Evolutionary conservation across 2,329 filamentous ascomycete species (phyloP).

Genomic region (Aspergillus versicolor): DNA sequence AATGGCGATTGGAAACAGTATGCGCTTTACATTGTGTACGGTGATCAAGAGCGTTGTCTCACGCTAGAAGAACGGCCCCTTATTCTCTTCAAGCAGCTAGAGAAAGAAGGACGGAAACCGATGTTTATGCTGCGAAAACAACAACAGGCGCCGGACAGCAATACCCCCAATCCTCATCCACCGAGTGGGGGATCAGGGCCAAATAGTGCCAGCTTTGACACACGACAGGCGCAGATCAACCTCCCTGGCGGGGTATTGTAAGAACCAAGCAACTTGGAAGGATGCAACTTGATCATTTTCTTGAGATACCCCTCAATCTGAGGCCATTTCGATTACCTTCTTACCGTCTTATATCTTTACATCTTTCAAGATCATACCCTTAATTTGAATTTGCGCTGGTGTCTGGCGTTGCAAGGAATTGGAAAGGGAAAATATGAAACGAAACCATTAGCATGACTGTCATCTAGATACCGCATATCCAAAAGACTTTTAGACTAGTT

Average conservation of each 20-base stretch:
- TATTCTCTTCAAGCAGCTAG: constrained; percentile 94
- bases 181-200: constrained; percentile 27
- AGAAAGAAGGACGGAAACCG: constrained; percentile 94
- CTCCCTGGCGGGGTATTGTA: constrained; percentile 33
- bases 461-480: not conserved
- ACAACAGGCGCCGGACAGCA: constrained; percentile 51
- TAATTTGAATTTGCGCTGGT: constrained; percentile 1
- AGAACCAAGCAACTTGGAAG: constrained; percentile 11
- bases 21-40: constrained; percentile 95
- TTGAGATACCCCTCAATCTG: constrained; percentile 22
- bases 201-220: constrained; percentile 33
- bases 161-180: constrained; percentile 18
- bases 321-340: not conserved
- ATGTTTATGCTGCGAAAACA: constrained; percentile 94
- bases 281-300: constrained; percentile 1
- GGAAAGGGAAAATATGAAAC: not conserved
- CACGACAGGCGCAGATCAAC: constrained; percentile 31
- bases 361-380: constrained; percentile 1
- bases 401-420: constrained; percentile 3
- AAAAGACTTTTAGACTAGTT: not conserved
- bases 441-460: not conserved
- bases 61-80: constrained; percentile 90
- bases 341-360: not conserved
- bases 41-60: constrained; percentile 94
- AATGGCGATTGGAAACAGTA: constrained; percentile 97